Percentiles rank a stretch among this genome's conserved stretches.
phyloP scores from a whole-genome alignment of 2,329 filamentous ascomycete species.

The Aspergillus fischeri region DNA sequence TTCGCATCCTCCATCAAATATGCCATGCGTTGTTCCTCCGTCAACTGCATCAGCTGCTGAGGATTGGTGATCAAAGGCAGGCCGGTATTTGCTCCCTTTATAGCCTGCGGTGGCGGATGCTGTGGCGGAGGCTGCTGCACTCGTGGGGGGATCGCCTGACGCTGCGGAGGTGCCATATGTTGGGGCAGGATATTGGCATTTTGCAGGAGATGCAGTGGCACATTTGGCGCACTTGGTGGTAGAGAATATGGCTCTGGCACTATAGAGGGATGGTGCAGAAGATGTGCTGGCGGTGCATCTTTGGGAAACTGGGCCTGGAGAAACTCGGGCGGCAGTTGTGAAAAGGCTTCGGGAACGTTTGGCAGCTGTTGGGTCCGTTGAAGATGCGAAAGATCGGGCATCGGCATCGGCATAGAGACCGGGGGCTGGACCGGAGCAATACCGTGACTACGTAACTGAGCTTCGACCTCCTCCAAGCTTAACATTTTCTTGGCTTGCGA shows the following conservation, averaged over 20 bases:
- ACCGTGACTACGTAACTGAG: slow-evolving; percentile 73
- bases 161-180: slow-evolving; percentile 33
- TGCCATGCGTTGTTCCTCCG: slow-evolving; percentile 76
- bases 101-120: slow-evolving; percentile 29
- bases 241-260: slow-evolving; percentile 40
- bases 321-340: slow-evolving; percentile 42
- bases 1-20: slow-evolving; percentile 90
- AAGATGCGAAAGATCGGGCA: slow-evolving; percentile 28
- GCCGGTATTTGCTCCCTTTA: slow-evolving; percentile 33
- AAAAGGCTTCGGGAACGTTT: slow-evolving; percentile 27
- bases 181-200: slow-evolving; percentile 65
- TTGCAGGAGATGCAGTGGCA: slow-evolving; percentile 72
- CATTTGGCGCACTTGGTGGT: slow-evolving; percentile 42
- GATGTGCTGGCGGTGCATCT: slow-evolving; percentile 33
- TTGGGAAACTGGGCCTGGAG: slow-evolving; percentile 42
- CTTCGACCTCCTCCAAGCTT: slow-evolving; percentile 96
- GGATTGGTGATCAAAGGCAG: slow-evolving; percentile 62
- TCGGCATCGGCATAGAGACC: slow-evolving; percentile 25
- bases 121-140: slow-evolving; percentile 34
- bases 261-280: slow-evolving; percentile 36
- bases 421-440: slow-evolving; percentile 23
- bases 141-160: slow-evolving; percentile 34
- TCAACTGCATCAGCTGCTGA: slow-evolving; percentile 69
- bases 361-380: slow-evolving; percentile 31
- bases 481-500: slow-evolving; percentile 70